phyloP scores from a whole-genome alignment of 495 filamentous ascomycete species.

The Cercophora scortea region DNA sequence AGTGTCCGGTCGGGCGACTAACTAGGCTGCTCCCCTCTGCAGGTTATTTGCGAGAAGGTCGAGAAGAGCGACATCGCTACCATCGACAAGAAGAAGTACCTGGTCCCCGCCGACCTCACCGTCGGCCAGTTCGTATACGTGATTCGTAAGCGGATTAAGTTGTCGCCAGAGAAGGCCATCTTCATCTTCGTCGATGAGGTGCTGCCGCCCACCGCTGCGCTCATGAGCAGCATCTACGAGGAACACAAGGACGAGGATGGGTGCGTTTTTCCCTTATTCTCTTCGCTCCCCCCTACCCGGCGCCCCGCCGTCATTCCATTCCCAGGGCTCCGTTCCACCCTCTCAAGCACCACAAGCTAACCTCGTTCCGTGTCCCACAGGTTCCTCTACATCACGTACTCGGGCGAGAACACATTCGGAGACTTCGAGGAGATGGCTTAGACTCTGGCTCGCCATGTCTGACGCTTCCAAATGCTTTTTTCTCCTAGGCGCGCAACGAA shows the following conservation, averaged over 20 bases:
- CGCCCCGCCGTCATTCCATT: too few species aligned
- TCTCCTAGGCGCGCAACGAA: constrained; percentile 3
- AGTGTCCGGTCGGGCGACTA: too few species aligned
- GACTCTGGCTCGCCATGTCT: constrained; percentile 1
- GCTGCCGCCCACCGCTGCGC: constrained; percentile 87
- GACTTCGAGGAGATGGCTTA: constrained; percentile 28
- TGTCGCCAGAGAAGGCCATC: constrained; percentile 98
- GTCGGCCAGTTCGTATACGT: constrained; percentile 99
- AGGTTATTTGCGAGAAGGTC: constrained; percentile 99
- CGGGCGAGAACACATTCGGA: constrained; percentile 99
- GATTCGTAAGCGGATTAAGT: constrained; percentile 99
- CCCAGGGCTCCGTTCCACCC: too few species aligned
- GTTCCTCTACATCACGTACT: constrained; percentile 69
- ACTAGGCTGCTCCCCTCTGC: neutral
- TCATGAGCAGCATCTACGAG: constrained; percentile 99
- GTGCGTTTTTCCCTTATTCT: constrained; percentile 23
- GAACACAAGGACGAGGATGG: constrained; percentile 87
- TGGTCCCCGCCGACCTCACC: constrained; percentile 94
- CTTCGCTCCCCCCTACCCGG: neutral
- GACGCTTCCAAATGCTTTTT: neutral
- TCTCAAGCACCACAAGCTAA: constrained; percentile 3
- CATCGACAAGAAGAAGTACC: constrained; percentile 99
- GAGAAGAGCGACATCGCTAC: constrained; percentile 99
- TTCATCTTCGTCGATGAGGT: constrained; percentile 99
- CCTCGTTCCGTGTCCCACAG: constrained; percentile 16